These are phyloP conservation scores for Collybia sordida DNA, from an alignment of 768 basidiomycete species.

Conservation along the genomic window DNA sequence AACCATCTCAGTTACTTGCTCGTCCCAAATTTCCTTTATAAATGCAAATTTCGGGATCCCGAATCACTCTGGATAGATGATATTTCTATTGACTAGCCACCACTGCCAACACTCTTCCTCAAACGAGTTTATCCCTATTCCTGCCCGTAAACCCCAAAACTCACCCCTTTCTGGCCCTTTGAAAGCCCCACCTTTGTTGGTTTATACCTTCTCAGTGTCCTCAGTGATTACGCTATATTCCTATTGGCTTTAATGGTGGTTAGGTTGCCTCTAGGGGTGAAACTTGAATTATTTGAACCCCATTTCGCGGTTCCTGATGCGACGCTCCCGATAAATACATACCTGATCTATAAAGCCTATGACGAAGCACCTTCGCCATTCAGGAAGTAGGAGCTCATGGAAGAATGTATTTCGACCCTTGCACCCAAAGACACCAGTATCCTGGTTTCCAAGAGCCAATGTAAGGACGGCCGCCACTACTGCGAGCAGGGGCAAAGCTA, in stretches of 20 bases:
- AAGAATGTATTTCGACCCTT: no score
- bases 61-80: no score
- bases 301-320: slow-evolving; percentile 16
- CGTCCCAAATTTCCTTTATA: not conserved
- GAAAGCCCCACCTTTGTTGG: no score
- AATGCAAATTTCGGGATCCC: not conserved
- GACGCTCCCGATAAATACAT: slow-evolving; percentile 14
- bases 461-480: no score
- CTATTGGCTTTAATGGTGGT: no score
- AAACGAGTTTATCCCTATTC: no score
- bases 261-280: not conserved
- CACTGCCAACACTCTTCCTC: slow-evolving; percentile 5
- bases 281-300: slow-evolving; percentile 17
- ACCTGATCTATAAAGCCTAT: slow-evolving; percentile 8
- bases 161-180: no score
- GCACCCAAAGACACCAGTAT: no score
- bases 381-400: not conserved
- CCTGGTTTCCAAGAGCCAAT: not conserved
- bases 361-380: not conserved
- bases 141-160: no score
- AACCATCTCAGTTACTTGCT: not conserved
- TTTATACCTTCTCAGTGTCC: no score
- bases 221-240: no score
- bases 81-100: slow-evolving; percentile 4
- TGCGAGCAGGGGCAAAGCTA: no score